Conservation (phyloP, 176 grass and related monocot genomes). For the Echinochloa phyllopogon region DNA sequence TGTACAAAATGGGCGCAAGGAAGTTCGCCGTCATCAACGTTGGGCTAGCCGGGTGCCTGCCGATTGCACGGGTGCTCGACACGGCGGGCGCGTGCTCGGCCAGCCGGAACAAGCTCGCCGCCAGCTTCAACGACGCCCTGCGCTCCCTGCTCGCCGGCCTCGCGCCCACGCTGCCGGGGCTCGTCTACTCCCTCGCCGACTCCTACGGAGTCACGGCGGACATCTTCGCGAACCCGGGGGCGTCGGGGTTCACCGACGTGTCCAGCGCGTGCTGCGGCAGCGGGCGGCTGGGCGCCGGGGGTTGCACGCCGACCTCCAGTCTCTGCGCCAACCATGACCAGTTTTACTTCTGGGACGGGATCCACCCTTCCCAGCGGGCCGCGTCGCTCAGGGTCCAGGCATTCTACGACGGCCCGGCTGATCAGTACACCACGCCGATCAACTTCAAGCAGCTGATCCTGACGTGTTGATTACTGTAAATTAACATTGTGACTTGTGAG, state of each 20-base stretch:
- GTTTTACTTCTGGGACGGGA: slow-evolving; percentile 24
- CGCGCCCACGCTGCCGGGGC: too few species aligned
- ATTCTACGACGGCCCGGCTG: slow-evolving; percentile 10
- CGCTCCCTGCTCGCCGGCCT: too few species aligned
- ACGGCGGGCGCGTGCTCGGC: too few species aligned
- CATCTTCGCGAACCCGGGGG: not conserved
- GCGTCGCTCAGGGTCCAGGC: not conserved
- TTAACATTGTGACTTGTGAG: too few species aligned
- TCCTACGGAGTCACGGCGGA: not conserved
- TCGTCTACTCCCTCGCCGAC: not conserved
- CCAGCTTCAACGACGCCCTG: too few species aligned
- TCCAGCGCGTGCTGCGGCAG: slow-evolving; percentile 39
- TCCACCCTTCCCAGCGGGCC: slow-evolving; percentile 37
- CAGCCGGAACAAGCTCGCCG: too few species aligned
- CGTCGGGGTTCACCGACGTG: slow-evolving; percentile 14
- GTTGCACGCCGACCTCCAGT: not conserved
- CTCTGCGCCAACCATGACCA: slow-evolving; percentile 30
- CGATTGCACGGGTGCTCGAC: too few species aligned
- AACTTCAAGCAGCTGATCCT: slow-evolving; percentile 25
- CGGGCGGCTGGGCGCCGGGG: too few species aligned
- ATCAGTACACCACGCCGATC: slow-evolving; percentile 17
- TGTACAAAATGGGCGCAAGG: too few species aligned
- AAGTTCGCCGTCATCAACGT: too few species aligned
- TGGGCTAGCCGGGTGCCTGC: too few species aligned
- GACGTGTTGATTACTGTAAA: too few species aligned